Conservation (phyloP, 169 alveolate species). For the Plasmodium yoelii region DNA sequence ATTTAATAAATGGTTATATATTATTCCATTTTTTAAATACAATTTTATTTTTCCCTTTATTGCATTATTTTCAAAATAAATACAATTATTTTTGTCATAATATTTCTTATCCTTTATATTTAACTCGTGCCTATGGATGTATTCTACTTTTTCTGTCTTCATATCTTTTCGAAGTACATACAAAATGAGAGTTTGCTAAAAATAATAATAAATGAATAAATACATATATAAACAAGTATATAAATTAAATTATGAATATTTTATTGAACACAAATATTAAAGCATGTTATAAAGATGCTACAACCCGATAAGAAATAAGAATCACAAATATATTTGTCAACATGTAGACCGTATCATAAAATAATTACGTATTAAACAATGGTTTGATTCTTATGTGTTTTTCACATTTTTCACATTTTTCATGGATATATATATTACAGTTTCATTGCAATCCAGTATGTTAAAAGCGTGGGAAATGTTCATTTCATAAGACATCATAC, state of each 20-base stretch:
- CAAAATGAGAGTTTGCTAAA: constrained; percentile 35
- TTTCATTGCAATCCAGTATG: constrained; percentile 40
- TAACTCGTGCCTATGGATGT: constrained; percentile 48
- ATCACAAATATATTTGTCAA: background rate
- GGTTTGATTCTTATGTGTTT: background rate
- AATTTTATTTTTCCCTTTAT: constrained; percentile 74
- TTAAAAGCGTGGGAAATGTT: constrained; percentile 58
- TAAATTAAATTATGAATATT: too few relatives aligned
- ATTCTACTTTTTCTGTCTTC: constrained; percentile 47
- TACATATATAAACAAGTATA: background rate
- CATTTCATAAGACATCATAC: constrained; percentile 74
- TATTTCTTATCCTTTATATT: constrained; percentile 48
- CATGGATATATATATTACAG: background rate
- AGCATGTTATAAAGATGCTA: too few relatives aligned
- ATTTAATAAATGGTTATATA: constrained; percentile 40
- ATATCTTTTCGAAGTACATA: constrained; percentile 45
- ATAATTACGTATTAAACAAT: too few relatives aligned
- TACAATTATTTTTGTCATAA: constrained; percentile 52
- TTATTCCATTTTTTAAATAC: constrained; percentile 57
- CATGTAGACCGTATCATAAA: too few relatives aligned
- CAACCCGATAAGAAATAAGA: background rate
- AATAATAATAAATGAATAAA: constrained; percentile 7
- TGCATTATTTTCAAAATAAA: constrained; percentile 49
- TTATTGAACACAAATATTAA: too few relatives aligned
- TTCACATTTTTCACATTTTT: background rate